Evolutionary conservation across 2,329 filamentous ascomycete genomes (phyloP), one percentile per base, ranked within the genome.

Genomic region (Venturia asperata): DNA sequence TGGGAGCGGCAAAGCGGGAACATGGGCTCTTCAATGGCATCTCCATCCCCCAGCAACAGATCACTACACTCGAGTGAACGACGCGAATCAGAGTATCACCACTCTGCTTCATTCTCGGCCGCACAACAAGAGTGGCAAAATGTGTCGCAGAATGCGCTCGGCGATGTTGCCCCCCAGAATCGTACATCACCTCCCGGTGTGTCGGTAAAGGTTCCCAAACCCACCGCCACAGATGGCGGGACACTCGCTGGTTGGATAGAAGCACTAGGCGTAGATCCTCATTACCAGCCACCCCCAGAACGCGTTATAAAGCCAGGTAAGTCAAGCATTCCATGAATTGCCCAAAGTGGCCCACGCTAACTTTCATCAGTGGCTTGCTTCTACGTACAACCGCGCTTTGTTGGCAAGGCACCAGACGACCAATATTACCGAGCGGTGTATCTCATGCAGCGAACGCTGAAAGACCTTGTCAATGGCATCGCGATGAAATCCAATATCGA

Each of bases 371-470:
- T 95, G 52, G 93, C 93, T 62, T 97, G 92, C 78, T 92, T 97
- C 75, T 97, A 96, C 72, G 79, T 97, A 27, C 82, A 85, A 81
- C 72, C 82, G 75, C 67, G 83, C 62, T 76, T 83, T 17, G 74
- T 81, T 34, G 81, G 80, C 43, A 75, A 77, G 64, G 73, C 78
- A 62, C 73, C 78, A 3, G 76, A 81, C 41, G 81, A 84, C 43
- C 85, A 87, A 67, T 89, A 88, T 69, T 87, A 97, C 77, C 87
- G 89, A 67, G 93, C 94, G 7, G 82, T 97, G 17, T 99, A 99
- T 74, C 80, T 97, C 15, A 85, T 85, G 72, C 84, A 91, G 70
- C 86, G 92, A 45, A 92, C 87, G 0, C 78, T 91, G 21, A 82
- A 84, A 61, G 90, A 95, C 67, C 84, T 99, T 62, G 85, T 89